Percentiles rank a stretch among this genome's conserved stretches.
Evolutionary conservation across 2,329 filamentous ascomycete species (phyloP).

Genomic region (Aspergillus amoenus): DNA sequence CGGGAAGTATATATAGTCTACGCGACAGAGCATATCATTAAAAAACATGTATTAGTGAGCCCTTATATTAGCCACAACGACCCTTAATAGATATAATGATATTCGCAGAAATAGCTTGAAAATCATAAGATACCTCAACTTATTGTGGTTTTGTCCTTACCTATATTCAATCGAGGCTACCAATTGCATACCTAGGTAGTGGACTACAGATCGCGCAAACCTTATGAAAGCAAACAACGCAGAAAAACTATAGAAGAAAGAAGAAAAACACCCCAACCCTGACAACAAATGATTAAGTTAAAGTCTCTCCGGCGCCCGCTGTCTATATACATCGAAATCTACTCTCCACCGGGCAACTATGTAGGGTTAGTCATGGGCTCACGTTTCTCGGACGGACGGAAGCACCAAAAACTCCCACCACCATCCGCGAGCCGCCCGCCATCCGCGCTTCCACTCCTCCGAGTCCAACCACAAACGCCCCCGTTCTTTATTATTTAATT

Average conservation of each 20-base stretch:
- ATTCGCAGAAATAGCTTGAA: not conserved
- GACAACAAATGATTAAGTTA: not conserved
- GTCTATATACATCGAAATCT: too few relatives aligned
- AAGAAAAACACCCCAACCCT: not conserved
- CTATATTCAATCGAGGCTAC: not conserved
- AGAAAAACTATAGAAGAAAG: not conserved
- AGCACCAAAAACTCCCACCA: slow-evolving; percentile 3
- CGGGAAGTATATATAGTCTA: not conserved
- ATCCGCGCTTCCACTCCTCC: slow-evolving; percentile 6
- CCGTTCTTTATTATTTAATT: not conserved
- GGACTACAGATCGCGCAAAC: not conserved
- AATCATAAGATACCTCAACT: too few relatives aligned
- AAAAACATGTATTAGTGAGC: not conserved
- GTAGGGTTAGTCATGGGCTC: not conserved
- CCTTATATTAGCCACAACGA: too few relatives aligned
- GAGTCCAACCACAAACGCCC: slow-evolving; percentile 1
- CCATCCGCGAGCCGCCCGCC: not conserved
- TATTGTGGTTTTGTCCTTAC: too few relatives aligned
- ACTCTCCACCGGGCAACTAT: too few relatives aligned
- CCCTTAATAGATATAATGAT: not conserved
- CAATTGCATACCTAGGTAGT: not conserved
- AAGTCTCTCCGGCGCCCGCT: too few relatives aligned
- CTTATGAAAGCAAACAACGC: not conserved
- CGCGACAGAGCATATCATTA: not conserved
- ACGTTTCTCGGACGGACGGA: slow-evolving; percentile 22